Percentiles rank a stretch among this genome's conserved stretches.
Evolutionary conservation across 164 flowering plant species (phyloP).

Genomic region (Umbilicus rupestris): DNA sequence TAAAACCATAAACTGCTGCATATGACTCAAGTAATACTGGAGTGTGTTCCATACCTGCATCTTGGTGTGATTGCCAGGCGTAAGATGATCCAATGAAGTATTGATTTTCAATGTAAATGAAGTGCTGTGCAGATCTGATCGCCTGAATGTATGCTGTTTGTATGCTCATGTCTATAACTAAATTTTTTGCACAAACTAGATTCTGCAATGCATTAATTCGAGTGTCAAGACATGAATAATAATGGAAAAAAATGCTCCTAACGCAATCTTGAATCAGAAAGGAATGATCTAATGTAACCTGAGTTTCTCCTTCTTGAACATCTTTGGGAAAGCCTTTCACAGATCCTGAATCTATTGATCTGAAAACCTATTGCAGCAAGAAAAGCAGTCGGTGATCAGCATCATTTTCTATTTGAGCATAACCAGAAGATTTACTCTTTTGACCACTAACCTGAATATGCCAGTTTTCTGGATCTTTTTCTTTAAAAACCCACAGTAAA

Average conservation of each 20-base stretch:
- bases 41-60: conserved; percentile 25
- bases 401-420: neutral
- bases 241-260: neutral
- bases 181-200: conserved; percentile 35
- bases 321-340: conserved; percentile 58
- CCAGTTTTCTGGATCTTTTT: conserved; percentile 59
- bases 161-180: conserved; percentile 44
- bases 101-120: conserved; percentile 42
- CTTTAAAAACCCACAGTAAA: conserved; percentile 36
- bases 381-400: conserved; percentile 3
- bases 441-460: conserved; percentile 44
- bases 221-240: neutral
- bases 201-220: conserved; percentile 21
- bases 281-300: conserved; percentile 23
- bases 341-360: conserved; percentile 82
- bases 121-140: conserved; percentile 42
- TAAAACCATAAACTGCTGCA: neutral
- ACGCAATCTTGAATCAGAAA: neutral
- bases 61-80: conserved; percentile 34
- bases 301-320: conserved; percentile 29
- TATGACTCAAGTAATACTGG: neutral
- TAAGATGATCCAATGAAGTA: conserved; percentile 46
- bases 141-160: conserved; percentile 43
- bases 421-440: neutral
- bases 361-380: conserved; percentile 39